phyloP scores from a whole-genome alignment of 2,329 filamentous ascomycete species.

The Aspergillus uvarum region DNA sequence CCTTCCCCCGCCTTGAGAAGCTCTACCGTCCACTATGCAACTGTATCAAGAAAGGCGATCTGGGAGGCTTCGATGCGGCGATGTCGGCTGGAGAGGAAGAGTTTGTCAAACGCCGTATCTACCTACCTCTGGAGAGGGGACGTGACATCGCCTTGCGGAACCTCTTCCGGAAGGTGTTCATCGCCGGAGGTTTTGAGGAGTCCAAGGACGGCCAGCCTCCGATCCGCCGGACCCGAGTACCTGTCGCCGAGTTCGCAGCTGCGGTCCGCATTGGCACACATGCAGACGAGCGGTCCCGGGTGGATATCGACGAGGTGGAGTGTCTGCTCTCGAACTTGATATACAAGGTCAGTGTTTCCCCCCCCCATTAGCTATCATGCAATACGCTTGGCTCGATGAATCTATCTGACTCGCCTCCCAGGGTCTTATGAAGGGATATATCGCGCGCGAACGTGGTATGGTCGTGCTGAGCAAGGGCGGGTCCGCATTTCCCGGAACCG shows the following conservation, averaged over 20 bases:
- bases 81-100: conserved; percentile 82
- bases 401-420: conserved; percentile 42
- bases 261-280: conserved; percentile 72
- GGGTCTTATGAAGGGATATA: conserved; percentile 98
- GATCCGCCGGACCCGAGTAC: conserved; percentile 69
- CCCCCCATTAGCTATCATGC: neutral
- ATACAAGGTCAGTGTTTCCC: conserved; percentile 72
- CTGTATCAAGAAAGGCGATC: conserved; percentile 79
- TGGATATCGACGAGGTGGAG: conserved; percentile 92
- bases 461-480: conserved; percentile 91
- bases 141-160: conserved; percentile 92
- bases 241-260: conserved; percentile 78
- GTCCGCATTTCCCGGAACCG: conserved; percentile 84
- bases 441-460: conserved; percentile 82
- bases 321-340: conserved; percentile 95
- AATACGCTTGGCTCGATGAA: neutral
- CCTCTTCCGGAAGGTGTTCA: conserved; percentile 84
- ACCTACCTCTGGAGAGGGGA: conserved; percentile 87
- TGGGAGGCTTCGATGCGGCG: conserved; percentile 79
- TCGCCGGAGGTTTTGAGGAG: conserved; percentile 79
- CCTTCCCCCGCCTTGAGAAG: conserved; percentile 71
- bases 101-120: conserved; percentile 90
- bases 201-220: conserved; percentile 65
- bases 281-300: conserved; percentile 51
- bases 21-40: conserved; percentile 75